Base-by-base conservation (phyloP, 495 filamentous ascomycete genomes). In the Penicillium silybi region DNA sequence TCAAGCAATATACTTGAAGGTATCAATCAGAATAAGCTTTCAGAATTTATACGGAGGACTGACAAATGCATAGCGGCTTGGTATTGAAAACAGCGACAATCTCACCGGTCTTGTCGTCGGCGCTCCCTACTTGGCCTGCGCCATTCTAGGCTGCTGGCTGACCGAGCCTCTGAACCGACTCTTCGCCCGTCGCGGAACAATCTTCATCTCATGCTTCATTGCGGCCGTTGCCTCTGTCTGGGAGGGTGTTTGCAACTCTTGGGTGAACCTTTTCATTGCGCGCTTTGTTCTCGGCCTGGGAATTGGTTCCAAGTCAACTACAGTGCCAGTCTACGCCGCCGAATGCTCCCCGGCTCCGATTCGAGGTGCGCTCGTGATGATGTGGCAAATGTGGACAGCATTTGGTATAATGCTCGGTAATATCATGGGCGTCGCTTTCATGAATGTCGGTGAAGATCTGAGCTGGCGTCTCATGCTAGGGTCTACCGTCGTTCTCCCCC, bases 381-480 rank as follows among this genome's bases (percentile, higher is more conserved):
- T 76, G 70, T 85, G 80, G 76, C 80, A 85, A 63, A 72, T 83
- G 67, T 78, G 74, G 69, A 89, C 86, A 5, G 88, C 87, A 3
- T 90, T 90, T 57, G 88, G 88, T 10, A 90, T 92, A 55, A 85
- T 91, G 80, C 52, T 91, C 15, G 88, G 89, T 18, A 88, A 86
- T 55, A 79, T 84, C 35, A 80, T 48, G 45, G 34, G 34, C 2
- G 34, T 48, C 13, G 29, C 45, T 1, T 48, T 48, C 22, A 39
- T 39, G 37, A 19, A 39, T 39, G n/a, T 39, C 37, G 18, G 16
- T 17, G n/a, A 39, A 6, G 16, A 19, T 19, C n/a, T 39, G 16
- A 39, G 6, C 37, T 39, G 18, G 16, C n/a, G 37, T 39, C 37
- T 39, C 15, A 39, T 71, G 72, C 69, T 72, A 46, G 76, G 80